phyloP scores from a whole-genome alignment of 352 stramenopile species.

The Globisporangium barbulae region DNA sequence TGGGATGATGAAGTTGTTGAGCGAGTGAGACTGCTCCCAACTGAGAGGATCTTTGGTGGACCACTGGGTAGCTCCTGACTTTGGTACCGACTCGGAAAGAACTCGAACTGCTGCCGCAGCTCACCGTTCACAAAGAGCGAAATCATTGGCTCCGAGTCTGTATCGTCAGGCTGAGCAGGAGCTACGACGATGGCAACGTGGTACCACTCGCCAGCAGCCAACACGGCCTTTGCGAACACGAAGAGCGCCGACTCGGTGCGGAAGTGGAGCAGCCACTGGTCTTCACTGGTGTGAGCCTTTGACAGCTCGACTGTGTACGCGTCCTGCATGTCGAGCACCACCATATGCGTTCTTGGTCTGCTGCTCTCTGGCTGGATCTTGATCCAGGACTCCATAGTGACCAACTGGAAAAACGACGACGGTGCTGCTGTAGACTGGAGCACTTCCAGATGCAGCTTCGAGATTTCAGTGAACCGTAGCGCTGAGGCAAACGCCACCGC shows the following conservation, averaged over 20 bases:
- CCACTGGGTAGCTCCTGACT: not conserved
- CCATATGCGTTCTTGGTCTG: constrained; percentile 16
- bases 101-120: constrained; percentile 18
- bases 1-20: not conserved
- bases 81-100: constrained; percentile 11
- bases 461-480: constrained; percentile 23
- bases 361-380: constrained; percentile 20
- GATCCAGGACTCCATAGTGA: constrained; percentile 47
- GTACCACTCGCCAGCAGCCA: constrained; percentile 19
- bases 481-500: constrained; percentile 22
- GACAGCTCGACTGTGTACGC: constrained; percentile 30
- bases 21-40: constrained; percentile 29
- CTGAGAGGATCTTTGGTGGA: constrained; percentile 21
- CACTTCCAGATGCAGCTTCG: constrained; percentile 24
- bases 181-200: constrained; percentile 23
- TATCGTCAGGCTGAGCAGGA: constrained; percentile 8
- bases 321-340: constrained; percentile 30
- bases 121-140: constrained; percentile 26
- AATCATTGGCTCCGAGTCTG: constrained; percentile 17
- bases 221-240: constrained; percentile 20
- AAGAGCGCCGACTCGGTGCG: constrained; percentile 26
- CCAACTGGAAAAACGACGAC: constrained; percentile 14
- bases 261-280: constrained; percentile 26
- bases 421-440: not conserved
- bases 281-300: constrained; percentile 3